Evolutionary conservation across 805 yeast species (phyloP).

Genomic region (Metschnikowia peoriensis): DNA sequence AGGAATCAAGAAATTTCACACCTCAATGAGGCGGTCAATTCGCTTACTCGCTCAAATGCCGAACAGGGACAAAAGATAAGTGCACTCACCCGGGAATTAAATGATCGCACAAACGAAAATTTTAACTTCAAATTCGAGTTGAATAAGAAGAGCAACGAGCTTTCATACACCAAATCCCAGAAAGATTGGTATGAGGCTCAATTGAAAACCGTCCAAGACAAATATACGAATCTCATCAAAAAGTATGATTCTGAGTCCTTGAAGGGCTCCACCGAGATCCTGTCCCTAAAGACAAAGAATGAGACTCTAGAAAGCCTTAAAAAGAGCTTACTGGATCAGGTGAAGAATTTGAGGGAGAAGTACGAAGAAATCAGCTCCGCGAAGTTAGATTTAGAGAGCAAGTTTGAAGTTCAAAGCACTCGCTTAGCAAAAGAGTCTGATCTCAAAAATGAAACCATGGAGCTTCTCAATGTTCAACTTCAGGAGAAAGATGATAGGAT

Average conservation of each 20-base stretch:
- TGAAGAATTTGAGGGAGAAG: conserved; percentile 48
- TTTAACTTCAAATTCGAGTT: conserved; percentile 35
- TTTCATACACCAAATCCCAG: conserved; percentile 31
- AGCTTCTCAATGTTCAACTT: conserved; percentile 52
- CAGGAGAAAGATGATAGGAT: conserved; percentile 53
- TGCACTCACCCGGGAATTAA: conserved; percentile 35
- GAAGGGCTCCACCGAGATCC: conserved; percentile 27
- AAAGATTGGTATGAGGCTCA: conserved; percentile 42
- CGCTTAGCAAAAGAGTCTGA: conserved; percentile 35
- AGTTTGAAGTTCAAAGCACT: conserved; percentile 47
- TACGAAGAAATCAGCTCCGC: conserved; percentile 25
- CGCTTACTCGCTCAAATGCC: conserved; percentile 33
- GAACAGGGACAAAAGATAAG: conserved; percentile 36
- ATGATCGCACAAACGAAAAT: conserved; percentile 36
- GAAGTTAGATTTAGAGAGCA: conserved; percentile 23
- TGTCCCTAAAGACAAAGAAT: conserved; percentile 21
- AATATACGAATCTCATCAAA: conserved; percentile 38
- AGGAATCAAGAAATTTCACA: conserved; percentile 26
- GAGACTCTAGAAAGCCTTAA: conserved; percentile 35
- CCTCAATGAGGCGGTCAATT: conserved; percentile 27
- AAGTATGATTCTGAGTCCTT: conserved; percentile 38
- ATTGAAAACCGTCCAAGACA: conserved; percentile 32
- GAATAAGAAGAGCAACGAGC: conserved; percentile 35
- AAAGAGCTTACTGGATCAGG: conserved; percentile 29
- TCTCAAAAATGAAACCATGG: conserved; percentile 59